Percentiles rank a stretch among this genome's conserved stretches.
These are phyloP conservation scores for Blepharisma stoltei DNA, from an alignment of 73 alveolate species.

Conservation along the genomic window DNA sequence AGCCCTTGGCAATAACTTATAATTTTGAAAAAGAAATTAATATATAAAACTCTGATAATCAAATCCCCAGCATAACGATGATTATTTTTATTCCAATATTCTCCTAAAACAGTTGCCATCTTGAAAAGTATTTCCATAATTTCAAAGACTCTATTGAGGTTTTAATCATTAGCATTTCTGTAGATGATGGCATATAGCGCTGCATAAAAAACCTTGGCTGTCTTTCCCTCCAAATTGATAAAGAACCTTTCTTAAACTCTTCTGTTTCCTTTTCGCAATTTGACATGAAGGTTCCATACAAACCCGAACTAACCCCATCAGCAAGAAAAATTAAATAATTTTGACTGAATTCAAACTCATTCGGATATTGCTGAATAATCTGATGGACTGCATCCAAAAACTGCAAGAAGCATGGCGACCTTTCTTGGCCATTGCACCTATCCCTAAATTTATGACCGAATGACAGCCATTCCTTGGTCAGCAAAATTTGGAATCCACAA, in stretches of 20 bases:
- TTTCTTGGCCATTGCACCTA: constrained; percentile 52
- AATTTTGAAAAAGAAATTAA: too few species aligned
- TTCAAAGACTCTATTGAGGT: background rate
- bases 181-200: background rate
- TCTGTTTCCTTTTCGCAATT: constrained; percentile 51
- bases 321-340: constrained; percentile 80
- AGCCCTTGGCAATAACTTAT: too few species aligned
- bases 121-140: constrained; percentile 2
- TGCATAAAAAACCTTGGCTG: background rate
- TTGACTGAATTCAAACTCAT: constrained; percentile 80
- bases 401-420: constrained; percentile 90
- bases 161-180: constrained; percentile 2
- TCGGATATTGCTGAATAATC: constrained; percentile 74
- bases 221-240: constrained; percentile 15
- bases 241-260: background rate
- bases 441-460: constrained; percentile 85
- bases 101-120: background rate
- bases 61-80: too few species aligned
- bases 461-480: constrained; percentile 89
- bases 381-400: constrained; percentile 91
- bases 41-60: too few species aligned
- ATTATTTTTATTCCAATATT: too few species aligned
- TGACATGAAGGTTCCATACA: constrained; percentile 89
- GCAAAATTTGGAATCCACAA: constrained; percentile 74
- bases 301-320: constrained; percentile 67